A percentile compares a stretch with the other conserved stretches of the same genome.
Evolutionary conservation across 305 asterid species (phyloP).

Genomic region (Coffea humblotiana): DNA sequence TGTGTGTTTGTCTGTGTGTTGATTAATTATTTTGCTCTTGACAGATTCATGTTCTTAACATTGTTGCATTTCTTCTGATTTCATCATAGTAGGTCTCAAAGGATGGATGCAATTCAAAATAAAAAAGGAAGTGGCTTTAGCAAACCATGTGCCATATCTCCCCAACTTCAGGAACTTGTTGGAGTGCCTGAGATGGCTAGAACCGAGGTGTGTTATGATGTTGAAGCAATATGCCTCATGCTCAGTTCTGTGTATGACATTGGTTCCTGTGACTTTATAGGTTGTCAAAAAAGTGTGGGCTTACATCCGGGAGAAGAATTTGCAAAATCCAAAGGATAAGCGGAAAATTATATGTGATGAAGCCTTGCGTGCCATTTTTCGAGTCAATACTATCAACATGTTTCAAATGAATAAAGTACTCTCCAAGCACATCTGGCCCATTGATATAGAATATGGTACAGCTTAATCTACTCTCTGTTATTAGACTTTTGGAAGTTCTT

Average conservation of each 20-base stretch:
- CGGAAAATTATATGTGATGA: slow-evolving; percentile 44
- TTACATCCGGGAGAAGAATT: slow-evolving; percentile 40
- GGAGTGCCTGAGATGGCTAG: slow-evolving; percentile 43
- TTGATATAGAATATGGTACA: slow-evolving; percentile 33
- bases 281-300: slow-evolving; percentile 51
- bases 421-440: slow-evolving; percentile 50
- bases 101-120: slow-evolving; percentile 26
- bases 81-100: slow-evolving; percentile 26
- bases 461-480: not conserved
- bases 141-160: slow-evolving; percentile 48
- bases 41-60: too few relatives aligned
- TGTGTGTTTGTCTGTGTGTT: too few relatives aligned
- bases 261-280: slow-evolving; percentile 21
- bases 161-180: slow-evolving; percentile 44
- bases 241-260: not conserved
- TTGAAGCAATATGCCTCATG: not conserved
- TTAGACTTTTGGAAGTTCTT: not conserved
- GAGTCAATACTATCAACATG: slow-evolving; percentile 43
- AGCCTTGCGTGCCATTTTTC: slow-evolving; percentile 33
- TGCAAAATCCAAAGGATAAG: slow-evolving; percentile 47
- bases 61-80: not conserved
- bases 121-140: slow-evolving; percentile 38
- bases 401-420: slow-evolving; percentile 45
- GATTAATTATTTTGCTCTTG: too few relatives aligned
- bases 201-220: slow-evolving; percentile 40